Percentiles rank a stretch among this genome's conserved stretches.
phyloP scores from a whole-genome alignment of 495 filamentous ascomycete genomes.

The Cercophora samala region DNA sequence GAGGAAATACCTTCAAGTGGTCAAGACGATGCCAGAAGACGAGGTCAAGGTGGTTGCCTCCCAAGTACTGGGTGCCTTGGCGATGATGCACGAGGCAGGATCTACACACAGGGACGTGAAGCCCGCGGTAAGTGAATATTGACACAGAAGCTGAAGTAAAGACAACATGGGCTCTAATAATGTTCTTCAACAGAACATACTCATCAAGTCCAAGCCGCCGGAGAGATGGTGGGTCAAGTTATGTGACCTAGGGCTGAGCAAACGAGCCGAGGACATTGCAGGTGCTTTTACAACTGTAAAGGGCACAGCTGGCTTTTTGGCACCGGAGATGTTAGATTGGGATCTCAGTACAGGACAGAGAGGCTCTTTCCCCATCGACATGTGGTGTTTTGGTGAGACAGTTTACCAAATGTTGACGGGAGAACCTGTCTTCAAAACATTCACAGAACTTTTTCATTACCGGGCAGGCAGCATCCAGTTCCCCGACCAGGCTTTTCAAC shows the following conservation, averaged over 20 bases:
- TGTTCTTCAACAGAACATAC: conserved; percentile 9
- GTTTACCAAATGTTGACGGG: conserved; percentile 4
- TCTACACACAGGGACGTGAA: conserved; percentile 53
- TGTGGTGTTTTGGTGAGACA: conserved; percentile 16
- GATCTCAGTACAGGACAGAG: background rate
- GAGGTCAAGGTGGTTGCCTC: conserved; percentile 37
- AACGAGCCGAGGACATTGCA: conserved; percentile 32
- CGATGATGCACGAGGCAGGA: conserved; percentile 46
- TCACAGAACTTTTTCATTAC: background rate
- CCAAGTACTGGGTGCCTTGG: conserved; percentile 46
- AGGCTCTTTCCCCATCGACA: conserved; percentile 9
- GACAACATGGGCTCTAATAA: background rate
- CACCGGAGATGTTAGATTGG: conserved; percentile 37
- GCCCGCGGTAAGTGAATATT: background rate
- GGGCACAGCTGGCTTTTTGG: conserved; percentile 36
- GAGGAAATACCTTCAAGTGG: conserved; percentile 24
- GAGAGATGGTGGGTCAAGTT: conserved; percentile 45
- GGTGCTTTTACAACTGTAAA: conserved; percentile 27
- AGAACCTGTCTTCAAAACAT: background rate
- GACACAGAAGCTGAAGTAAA: background rate
- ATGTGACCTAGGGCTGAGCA: conserved; percentile 48
- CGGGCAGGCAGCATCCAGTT: background rate
- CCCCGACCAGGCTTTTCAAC: background rate
- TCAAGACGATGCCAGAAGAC: conserved; percentile 31
- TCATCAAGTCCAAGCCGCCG: conserved; percentile 12